A percentile compares a stretch with the other conserved stretches of the same genome.
Evolutionary conservation across 257 asterid genomes (phyloP).

Genomic region (Solanum neorickii): DNA sequence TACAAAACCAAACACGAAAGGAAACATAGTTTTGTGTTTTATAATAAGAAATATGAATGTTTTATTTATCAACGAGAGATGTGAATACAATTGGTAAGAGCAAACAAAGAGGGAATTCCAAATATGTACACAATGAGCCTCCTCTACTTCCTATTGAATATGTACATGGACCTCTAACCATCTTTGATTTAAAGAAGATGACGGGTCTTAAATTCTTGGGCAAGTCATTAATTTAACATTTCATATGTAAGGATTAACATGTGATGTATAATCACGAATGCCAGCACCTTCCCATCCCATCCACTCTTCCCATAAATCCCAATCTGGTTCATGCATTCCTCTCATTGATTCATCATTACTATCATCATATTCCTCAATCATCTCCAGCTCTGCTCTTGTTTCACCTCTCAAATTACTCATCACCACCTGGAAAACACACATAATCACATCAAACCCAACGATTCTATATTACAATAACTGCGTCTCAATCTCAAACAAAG

Average conservation of each 20-base stretch:
- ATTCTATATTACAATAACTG: too few relatives aligned
- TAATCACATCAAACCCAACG: background rate
- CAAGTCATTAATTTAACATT: background rate
- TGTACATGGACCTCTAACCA: background rate
- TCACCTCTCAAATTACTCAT: conserved; percentile 55
- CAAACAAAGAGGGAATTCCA: background rate
- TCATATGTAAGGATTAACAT: conserved; percentile 36
- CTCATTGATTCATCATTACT: conserved; percentile 29
- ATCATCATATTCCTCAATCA: background rate
- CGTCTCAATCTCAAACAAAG: background rate
- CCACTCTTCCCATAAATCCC: conserved; percentile 94
- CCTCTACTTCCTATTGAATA: background rate
- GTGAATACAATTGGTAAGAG: background rate
- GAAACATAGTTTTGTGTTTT: background rate
- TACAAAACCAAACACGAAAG: background rate
- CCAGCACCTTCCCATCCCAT: conserved; percentile 99
- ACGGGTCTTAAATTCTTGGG: background rate
- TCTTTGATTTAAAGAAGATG: background rate
- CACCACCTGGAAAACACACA: conserved; percentile 40
- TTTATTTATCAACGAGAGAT: background rate
- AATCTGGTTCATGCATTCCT: conserved; percentile 52
- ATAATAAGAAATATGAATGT: background rate
- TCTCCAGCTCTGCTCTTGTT: conserved; percentile 8
- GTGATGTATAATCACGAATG: conserved; percentile 70
- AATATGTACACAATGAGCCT: background rate